Conservation (phyloP, 257 asterid genomes). For the Orobanche coerulescens region DNA sequence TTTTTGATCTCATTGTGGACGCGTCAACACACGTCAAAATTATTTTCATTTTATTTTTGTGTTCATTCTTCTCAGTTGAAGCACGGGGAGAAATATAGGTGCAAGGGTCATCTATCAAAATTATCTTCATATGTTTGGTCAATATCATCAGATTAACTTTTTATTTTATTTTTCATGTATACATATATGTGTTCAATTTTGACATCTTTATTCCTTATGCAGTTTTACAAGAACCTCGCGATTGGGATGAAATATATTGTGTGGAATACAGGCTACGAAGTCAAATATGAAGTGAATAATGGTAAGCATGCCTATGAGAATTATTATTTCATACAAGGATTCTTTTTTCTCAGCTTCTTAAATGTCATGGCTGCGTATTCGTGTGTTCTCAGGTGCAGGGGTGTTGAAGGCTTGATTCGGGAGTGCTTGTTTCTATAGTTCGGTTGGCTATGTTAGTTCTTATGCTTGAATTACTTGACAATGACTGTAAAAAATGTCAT, state of each 20-base stretch:
- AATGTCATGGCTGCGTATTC: neutral
- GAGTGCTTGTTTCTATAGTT: too few species aligned
- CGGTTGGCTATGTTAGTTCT: neutral
- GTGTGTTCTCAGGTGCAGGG: conserved; percentile 22
- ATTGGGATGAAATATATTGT: conserved; percentile 89
- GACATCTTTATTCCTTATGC: conserved; percentile 14
- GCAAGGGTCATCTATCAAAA: conserved; percentile 78
- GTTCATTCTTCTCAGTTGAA: conserved; percentile 50
- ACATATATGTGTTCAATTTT: conserved; percentile 1
- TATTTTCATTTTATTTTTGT: neutral
- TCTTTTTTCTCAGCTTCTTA: too few species aligned
- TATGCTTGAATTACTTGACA: neutral
- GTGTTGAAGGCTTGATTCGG: neutral
- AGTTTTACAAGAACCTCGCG: conserved; percentile 81
- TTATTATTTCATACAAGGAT: too few species aligned
- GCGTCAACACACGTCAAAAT: too few species aligned
- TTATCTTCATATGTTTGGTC: neutral
- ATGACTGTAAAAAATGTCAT: neutral
- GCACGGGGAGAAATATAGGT: conserved; percentile 88
- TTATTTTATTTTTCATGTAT: too few species aligned
- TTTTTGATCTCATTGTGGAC: too few species aligned
- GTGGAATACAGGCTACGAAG: conserved; percentile 66
- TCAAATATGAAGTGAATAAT: conserved; percentile 32
- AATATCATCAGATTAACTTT: neutral
- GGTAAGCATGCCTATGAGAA: too few species aligned